phyloP scores from a whole-genome alignment of 2,329 filamentous ascomycete species.

The Neonectria punicea region DNA sequence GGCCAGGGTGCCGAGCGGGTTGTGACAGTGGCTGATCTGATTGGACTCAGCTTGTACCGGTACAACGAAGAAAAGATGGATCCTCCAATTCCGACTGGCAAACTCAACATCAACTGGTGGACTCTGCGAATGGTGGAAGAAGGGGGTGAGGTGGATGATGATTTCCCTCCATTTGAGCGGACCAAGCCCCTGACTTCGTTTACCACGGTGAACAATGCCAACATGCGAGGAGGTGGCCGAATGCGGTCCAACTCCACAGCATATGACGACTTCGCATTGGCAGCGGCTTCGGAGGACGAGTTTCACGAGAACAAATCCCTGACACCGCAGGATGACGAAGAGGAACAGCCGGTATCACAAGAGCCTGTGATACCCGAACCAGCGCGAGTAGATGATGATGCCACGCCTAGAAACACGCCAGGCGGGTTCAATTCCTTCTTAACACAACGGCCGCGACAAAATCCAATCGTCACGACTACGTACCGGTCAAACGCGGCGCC shows the following conservation, averaged over 20 bases:
- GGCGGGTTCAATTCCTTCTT: slow-evolving; percentile 45
- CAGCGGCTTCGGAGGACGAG: slow-evolving; percentile 75
- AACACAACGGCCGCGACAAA: slow-evolving; percentile 55
- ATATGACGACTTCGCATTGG: slow-evolving; percentile 85
- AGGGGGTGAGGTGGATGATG: slow-evolving; percentile 85
- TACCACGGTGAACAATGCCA: slow-evolving; percentile 84
- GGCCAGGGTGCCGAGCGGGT: slow-evolving; percentile 69
- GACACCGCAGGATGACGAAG: slow-evolving; percentile 73
- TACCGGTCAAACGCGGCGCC: slow-evolving; percentile 64
- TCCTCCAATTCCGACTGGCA: slow-evolving; percentile 71
- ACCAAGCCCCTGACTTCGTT: slow-evolving; percentile 81
- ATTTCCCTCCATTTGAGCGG: slow-evolving; percentile 82
- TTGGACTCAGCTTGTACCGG: slow-evolving; percentile 80
- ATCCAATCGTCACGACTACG: slow-evolving; percentile 71
- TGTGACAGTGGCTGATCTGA: slow-evolving; percentile 82
- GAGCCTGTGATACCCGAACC: slow-evolving; percentile 49
- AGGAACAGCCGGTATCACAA: slow-evolving; percentile 38
- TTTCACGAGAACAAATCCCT: slow-evolving; percentile 74
- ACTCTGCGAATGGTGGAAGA: slow-evolving; percentile 86
- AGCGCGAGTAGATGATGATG: slow-evolving; percentile 39
- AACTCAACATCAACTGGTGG: slow-evolving; percentile 84
- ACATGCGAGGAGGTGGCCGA: slow-evolving; percentile 70
- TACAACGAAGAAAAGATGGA: slow-evolving; percentile 82
- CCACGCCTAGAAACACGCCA: slow-evolving; percentile 41
- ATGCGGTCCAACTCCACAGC: slow-evolving; percentile 77